phyloP scores from a whole-genome alignment of 73 alveolate species.

The Uronychia setigera region DNA sequence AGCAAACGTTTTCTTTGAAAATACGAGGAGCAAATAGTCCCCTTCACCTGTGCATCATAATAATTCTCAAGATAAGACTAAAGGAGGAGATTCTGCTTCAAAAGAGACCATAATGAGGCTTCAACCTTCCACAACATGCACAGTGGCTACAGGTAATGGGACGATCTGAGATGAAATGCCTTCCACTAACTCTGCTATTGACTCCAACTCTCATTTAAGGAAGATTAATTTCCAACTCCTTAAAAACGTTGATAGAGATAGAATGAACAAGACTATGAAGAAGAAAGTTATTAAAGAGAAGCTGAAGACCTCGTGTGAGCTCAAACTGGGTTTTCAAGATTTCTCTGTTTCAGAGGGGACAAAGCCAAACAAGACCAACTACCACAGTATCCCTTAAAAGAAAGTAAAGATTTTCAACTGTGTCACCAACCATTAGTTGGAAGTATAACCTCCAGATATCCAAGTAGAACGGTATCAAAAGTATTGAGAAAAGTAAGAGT shows the following conservation, averaged over 20 bases:
- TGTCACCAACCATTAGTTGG: neutral
- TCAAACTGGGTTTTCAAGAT: neutral
- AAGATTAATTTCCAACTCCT: neutral
- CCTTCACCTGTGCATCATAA: too few relatives aligned
- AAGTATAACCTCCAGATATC: neutral
- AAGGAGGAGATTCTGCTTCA: too few relatives aligned
- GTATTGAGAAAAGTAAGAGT: neutral
- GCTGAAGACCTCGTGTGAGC: neutral
- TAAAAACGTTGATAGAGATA: neutral
- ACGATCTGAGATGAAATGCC: too few relatives aligned
- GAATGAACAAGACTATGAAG: neutral
- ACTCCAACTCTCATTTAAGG: neutral
- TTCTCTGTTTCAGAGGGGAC: neutral
- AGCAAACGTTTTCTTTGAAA: too few relatives aligned
- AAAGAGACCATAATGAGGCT: too few relatives aligned
- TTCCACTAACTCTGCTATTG: too few relatives aligned
- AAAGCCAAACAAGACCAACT: neutral
- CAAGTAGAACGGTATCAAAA: neutral
- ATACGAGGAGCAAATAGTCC: too few relatives aligned
- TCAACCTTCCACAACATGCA: too few relatives aligned
- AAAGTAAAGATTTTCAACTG: neutral
- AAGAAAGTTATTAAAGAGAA: neutral
- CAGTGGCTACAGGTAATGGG: too few relatives aligned
- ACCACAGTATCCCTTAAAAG: neutral
- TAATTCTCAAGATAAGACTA: too few relatives aligned